A percentile compares a stretch with the other conserved stretches of the same genome.
Conservation (phyloP, 1,284 basidiomycete genomes). For the Marasmius tenuissimus region DNA sequence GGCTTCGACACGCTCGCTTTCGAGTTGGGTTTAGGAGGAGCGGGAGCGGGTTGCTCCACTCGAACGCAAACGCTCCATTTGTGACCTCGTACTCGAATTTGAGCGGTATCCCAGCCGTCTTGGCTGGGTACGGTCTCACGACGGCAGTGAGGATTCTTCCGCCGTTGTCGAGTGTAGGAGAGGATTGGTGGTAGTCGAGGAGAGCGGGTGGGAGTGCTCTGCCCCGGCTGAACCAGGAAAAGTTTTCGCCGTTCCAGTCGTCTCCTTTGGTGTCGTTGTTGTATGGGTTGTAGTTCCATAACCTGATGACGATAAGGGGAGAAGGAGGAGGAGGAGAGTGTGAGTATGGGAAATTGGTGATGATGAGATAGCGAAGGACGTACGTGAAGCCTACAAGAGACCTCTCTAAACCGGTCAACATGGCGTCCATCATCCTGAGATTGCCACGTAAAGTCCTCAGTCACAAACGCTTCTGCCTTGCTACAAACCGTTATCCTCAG, state of each 20-base stretch:
- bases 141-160: conserved; percentile 76
- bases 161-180: conserved; percentile 75
- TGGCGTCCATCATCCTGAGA: conserved; percentile 86
- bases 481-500: conserved; percentile 37
- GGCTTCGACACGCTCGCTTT: conserved; percentile 29
- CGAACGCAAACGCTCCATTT: conserved; percentile 59
- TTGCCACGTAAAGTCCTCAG: conserved; percentile 82
- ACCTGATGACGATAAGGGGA: conserved; percentile 39
- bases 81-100: conserved; percentile 73
- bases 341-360: conserved; percentile 1
- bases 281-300: conserved; percentile 95
- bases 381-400: conserved; percentile 81
- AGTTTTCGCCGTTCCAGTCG: conserved; percentile 95
- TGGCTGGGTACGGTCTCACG: conserved; percentile 79
- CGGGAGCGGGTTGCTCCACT: conserved; percentile 59
- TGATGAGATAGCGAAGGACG: conserved; percentile 28
- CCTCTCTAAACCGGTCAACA: conserved; percentile 76
- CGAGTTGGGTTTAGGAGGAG: conserved; percentile 1
- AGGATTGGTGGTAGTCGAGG: conserved; percentile 54
- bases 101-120: conserved; percentile 72
- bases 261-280: conserved; percentile 84
- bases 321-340: background rate
- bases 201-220: conserved; percentile 54
- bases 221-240: conserved; percentile 84
- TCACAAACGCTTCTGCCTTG: conserved; percentile 66